Evolutionary conservation across 2,329 filamentous ascomycete species (phyloP), one percentile per base, ranked within the genome.

Genomic region (Fusarium fujikuroi): DNA sequence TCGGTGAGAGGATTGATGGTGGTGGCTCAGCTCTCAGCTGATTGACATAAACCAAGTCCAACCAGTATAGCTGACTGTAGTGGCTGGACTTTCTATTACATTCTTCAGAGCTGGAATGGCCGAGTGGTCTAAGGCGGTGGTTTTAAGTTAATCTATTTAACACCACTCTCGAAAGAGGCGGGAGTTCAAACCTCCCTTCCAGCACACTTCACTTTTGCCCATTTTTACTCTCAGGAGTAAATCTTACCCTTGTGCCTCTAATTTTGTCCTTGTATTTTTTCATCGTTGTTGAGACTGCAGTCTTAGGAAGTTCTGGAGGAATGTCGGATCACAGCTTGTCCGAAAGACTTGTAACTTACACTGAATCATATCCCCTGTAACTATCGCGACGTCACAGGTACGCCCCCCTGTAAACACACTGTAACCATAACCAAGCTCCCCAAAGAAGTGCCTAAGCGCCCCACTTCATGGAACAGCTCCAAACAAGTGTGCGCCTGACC

Each of bases 401-500:
- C 44, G 30, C 16, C 52, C 62, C 49, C 50, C n/a, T 54, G 42
- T 37, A 63, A 28, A 59, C 50, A 49, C 46, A 30, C 44, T 60
- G 54, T 47, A 65, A 58, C 36, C 16, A 50, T 32, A 56, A 39
- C 32, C n/a, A 63, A 39, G 50, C 42, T 52, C 52, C 23, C 19
- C 34, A 39, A 46, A 47, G n/a, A 52, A 58, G 37, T 60, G 30
- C 32, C 59, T 16, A 37, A 32, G 42, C 53, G 57, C 70, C 69
- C 70, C 70, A 40, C 70, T 52, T 32, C 32, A 30, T 54, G 52
- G 18, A 54, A 39, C 57, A 64, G 56, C 57, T 63, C 63, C 57
- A 63, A 23, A 21, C n/a, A 56, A 44, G 40, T 25, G 65, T 37
- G 65, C 70, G 70, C 66, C 70, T 74, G 70, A 73, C 70, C 70